Evolutionary conservation across 257 asterid genomes (phyloP).

Genomic region (Prunella vulgaris): DNA sequence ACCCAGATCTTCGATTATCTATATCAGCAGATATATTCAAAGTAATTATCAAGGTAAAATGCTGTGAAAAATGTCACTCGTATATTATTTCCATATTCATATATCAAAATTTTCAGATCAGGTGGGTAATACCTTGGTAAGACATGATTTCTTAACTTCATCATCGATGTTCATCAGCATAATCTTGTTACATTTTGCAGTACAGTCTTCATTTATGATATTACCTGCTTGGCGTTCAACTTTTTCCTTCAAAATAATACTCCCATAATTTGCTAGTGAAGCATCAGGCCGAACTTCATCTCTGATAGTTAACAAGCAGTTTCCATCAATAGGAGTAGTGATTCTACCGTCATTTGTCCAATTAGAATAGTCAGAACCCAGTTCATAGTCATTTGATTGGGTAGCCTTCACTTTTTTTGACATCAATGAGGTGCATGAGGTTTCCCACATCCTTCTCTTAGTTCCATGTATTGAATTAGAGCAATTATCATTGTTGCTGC

Average conservation of each 20-base stretch:
- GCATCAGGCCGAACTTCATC: slow-evolving; percentile 24
- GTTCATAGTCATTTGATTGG: slow-evolving; percentile 39
- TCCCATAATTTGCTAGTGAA: slow-evolving; percentile 20
- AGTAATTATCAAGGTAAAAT: not conserved
- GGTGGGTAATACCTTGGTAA: slow-evolving; percentile 55
- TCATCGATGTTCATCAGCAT: slow-evolving; percentile 94
- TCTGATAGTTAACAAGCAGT: slow-evolving; percentile 23
- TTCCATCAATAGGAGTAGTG: slow-evolving; percentile 23
- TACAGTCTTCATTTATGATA: slow-evolving; percentile 25
- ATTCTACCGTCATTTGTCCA: slow-evolving; percentile 33
- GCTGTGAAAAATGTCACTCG: not conserved
- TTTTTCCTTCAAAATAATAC: slow-evolving; percentile 29
- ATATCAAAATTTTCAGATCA: not conserved
- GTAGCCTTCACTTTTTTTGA: slow-evolving; percentile 84
- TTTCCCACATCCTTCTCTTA: slow-evolving; percentile 76
- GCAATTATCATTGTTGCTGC: slow-evolving; percentile 27
- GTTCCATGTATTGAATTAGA: slow-evolving; percentile 44
- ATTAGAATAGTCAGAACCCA: slow-evolving; percentile 35
- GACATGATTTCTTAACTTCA: slow-evolving; percentile 56
- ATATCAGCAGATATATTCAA: slow-evolving; percentile 22
- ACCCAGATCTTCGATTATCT: slow-evolving; percentile 80
- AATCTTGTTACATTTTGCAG: slow-evolving; percentile 35
- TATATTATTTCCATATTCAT: not conserved
- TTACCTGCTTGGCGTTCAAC: slow-evolving; percentile 29
- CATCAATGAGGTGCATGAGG: slow-evolving; percentile 71